phyloP scores from a whole-genome alignment of 164 flowering plant species.

The Stephania japonica region DNA sequence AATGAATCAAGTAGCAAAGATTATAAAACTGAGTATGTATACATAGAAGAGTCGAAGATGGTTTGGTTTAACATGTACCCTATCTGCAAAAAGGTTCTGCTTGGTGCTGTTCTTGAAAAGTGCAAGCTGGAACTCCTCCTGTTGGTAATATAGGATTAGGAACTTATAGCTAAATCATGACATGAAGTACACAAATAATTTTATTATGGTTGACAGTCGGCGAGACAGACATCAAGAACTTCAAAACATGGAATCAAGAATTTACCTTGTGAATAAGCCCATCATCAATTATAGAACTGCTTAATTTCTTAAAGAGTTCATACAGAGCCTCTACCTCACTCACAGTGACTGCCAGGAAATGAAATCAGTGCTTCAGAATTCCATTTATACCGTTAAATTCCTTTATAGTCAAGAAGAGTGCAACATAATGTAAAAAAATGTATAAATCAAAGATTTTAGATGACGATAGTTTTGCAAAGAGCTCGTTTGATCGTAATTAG shows the following conservation, averaged over 20 bases:
- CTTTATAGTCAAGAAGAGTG: too few relatives aligned
- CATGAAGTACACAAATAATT: not conserved
- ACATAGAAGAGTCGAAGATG: too few relatives aligned
- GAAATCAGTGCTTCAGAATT: too few relatives aligned
- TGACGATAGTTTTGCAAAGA: too few relatives aligned
- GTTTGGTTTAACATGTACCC: constrained; percentile 33
- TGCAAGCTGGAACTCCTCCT: constrained; percentile 84
- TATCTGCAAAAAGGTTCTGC: constrained; percentile 65
- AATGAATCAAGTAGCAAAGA: not conserved
- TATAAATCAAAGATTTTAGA: too few relatives aligned
- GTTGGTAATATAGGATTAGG: constrained; percentile 10
- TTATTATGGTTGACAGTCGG: not conserved
- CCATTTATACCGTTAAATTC: not conserved
- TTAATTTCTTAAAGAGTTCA: constrained; percentile 66
- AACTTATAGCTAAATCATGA: not conserved
- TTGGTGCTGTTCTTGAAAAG: constrained; percentile 49
- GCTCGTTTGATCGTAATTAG: too few relatives aligned
- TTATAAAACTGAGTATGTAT: too few relatives aligned
- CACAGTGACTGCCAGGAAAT: constrained; percentile 49
- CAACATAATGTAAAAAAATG: too few relatives aligned
- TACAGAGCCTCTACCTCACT: constrained; percentile 81
- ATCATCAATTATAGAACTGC: constrained; percentile 68
- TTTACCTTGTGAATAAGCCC: constrained; percentile 76
- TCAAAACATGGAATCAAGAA: not conserved
- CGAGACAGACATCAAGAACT: not conserved